Evolutionary conservation across 2,329 filamentous ascomycete species (phyloP), one percentile per base, ranked within the genome.

Genomic region (Hansfordia pulvinata): DNA sequence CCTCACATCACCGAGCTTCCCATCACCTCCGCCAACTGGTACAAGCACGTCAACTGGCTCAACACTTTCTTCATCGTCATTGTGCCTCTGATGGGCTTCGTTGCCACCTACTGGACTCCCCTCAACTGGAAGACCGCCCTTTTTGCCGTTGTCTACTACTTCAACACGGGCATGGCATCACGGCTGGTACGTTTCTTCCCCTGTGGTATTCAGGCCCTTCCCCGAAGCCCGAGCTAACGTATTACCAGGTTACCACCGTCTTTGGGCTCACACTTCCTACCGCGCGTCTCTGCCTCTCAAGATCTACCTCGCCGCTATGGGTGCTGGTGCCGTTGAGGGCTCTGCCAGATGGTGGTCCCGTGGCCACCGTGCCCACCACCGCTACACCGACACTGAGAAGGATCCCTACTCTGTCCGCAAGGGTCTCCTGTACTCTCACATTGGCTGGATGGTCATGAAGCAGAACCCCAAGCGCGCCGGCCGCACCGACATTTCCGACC

Each of bases 11-110:
- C 82, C 37, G 84, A 92, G 37, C 70, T 71, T 36, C 78, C 80
- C 31, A 76, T 92, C 42, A 93, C 82, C 33, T 67, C 64, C 54
- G 60, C 64, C 44, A 93, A 93, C 62, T 90, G 82, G 81, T 76
- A 85, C 59, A 78, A 86, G 60, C 85, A 93, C 50, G 69, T 93
- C 62, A 85, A 93, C 67, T 93, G 85, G 84, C 67, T 93, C 39
- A 93, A 93, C 54, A 76, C 82, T 35, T 68, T 64, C 35, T 69
- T 93, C 50, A 88, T 93, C 50, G 54, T 92, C 38, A 64, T 78
- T 39, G 67, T 93, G 23, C 85, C 86, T 21, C 35, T 86, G 25
- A 62, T 69, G 31, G 85, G 85, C 35, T 68, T 78, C 47, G 54
- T 90, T 41, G 67, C 72, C 29, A 67, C 84, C 27, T 73, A 80